Percentiles rank a stretch among this genome's conserved stretches.
Conservation (phyloP, 106 monocot genomes). For the Vanilla planifolia region DNA sequence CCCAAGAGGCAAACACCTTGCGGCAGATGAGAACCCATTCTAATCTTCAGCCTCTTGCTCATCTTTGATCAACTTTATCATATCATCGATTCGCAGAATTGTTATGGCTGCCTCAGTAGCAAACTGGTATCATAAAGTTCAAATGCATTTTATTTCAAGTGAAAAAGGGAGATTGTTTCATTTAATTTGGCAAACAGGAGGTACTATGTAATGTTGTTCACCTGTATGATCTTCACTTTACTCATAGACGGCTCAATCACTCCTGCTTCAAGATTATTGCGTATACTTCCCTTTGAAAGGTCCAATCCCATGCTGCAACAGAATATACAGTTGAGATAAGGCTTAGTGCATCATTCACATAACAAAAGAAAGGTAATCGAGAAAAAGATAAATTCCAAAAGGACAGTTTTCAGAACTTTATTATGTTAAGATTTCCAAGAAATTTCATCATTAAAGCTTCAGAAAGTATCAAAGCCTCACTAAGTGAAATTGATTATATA, state of each 20-base stretch:
- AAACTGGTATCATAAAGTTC: conserved; percentile 49
- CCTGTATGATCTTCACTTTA: conserved; percentile 98
- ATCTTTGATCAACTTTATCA: conserved; percentile 88
- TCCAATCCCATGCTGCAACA: conserved; percentile 86
- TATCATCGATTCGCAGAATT: conserved; percentile 94
- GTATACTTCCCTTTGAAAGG: conserved; percentile 59
- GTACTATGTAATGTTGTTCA: conserved; percentile 6
- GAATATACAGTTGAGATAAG: no score
- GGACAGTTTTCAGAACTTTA: no score
- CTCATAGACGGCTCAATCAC: conserved; percentile 99
- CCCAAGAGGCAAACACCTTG: not conserved
- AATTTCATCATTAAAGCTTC: no score
- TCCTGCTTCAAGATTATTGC: conserved; percentile 90
- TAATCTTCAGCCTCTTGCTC: conserved; percentile 48
- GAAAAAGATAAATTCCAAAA: no score
- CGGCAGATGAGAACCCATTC: not conserved
- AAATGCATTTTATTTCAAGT: no score
- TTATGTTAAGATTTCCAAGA: no score
- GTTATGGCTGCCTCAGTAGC: conserved; percentile 98
- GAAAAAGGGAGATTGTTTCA: no score
- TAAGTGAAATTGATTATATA: no score
- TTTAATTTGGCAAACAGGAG: no score
- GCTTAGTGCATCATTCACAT: no score
- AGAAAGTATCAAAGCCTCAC: no score
- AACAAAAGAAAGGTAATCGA: no score